Evolutionary conservation across 257 asterid genomes (phyloP).

Genomic region (Penstemon eatonii): DNA sequence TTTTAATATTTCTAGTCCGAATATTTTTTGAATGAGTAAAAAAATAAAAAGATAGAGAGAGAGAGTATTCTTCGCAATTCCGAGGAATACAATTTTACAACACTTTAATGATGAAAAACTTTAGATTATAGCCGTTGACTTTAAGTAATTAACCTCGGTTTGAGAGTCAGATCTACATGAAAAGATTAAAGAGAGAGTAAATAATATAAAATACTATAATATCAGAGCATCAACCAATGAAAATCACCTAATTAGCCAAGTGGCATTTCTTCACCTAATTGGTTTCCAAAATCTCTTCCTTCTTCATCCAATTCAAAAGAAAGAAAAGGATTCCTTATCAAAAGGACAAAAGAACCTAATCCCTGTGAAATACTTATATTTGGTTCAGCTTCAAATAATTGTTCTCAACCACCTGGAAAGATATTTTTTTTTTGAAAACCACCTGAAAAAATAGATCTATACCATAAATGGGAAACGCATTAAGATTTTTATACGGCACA

Average conservation of each 20-base stretch:
- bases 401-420: not conserved
- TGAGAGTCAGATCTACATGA: not conserved
- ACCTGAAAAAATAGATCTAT: too few species aligned
- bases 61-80: too few species aligned
- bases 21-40: too few species aligned
- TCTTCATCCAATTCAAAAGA: not conserved
- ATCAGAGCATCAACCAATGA: not conserved
- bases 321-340: not conserved
- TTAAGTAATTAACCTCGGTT: not conserved
- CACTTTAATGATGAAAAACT: not conserved
- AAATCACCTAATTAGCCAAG: not conserved
- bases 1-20: too few species aligned
- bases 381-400: not conserved
- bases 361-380: too few species aligned
- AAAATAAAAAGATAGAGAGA: too few species aligned
- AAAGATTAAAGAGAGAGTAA: not conserved
- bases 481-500: slow-evolving; percentile 54
- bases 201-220: too few species aligned
- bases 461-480: slow-evolving; percentile 74
- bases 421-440: not conserved
- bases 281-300: not conserved
- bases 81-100: too few species aligned
- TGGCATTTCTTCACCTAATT: not conserved
- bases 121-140: not conserved
- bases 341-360: not conserved